Evolutionary conservation across 192 early-diverging fungal genomes (phyloP).

Genomic region (Rhizophlyctis rosea): DNA sequence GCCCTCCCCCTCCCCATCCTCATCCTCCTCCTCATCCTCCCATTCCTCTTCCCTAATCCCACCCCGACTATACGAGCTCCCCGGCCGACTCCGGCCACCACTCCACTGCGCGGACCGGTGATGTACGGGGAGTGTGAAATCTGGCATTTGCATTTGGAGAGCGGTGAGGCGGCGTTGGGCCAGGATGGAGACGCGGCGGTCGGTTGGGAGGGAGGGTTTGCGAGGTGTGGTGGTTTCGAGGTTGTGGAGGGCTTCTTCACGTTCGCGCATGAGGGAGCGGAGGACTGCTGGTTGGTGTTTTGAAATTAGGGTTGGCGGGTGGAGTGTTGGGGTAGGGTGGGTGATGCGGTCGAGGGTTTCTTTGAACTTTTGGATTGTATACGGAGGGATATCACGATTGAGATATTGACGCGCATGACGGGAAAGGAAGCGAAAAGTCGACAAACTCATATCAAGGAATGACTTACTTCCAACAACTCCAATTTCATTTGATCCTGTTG

Average conservation of each 20-base stretch:
- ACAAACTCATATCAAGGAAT: too few species aligned
- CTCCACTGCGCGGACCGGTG: neutral
- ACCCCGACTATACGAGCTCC: neutral
- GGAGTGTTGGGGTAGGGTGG: constrained; percentile 32
- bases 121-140: neutral
- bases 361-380: constrained; percentile 33
- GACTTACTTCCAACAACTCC: constrained; percentile 42
- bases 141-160: neutral
- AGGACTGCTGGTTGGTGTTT: constrained; percentile 26
- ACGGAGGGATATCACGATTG: too few species aligned
- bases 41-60: constrained; percentile 9
- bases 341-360: constrained; percentile 39
- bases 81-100: neutral
- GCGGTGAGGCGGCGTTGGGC: too few species aligned
- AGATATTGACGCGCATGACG: too few species aligned
- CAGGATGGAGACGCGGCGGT: too few species aligned
- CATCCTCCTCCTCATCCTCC: neutral
- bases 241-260: too few species aligned
- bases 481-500: constrained; percentile 31
- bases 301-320: constrained; percentile 19
- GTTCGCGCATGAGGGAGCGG: constrained; percentile 15
- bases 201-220: too few species aligned
- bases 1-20: constrained; percentile 6
- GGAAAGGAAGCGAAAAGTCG: too few species aligned
- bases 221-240: too few species aligned